A percentile compares a stretch with the other conserved stretches of the same genome.
Evolutionary conservation across 2,329 filamentous ascomycete species (phyloP).

Genomic region (Colletotrichum filicis): DNA sequence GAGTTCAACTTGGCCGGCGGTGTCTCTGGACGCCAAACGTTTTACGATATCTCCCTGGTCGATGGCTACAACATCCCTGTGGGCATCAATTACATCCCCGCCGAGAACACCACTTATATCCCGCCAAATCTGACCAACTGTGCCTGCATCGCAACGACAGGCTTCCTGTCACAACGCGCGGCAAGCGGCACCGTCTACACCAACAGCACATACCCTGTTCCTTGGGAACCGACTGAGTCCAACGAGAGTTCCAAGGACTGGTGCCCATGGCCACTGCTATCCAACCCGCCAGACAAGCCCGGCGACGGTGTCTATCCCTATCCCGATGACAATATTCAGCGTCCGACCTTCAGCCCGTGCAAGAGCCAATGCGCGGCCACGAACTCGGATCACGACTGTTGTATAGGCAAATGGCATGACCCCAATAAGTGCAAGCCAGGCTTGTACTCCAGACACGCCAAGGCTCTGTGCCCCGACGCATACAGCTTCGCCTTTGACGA

Average conservation of each 20-base stretch:
- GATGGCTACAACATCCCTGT: slow-evolving; percentile 86
- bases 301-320: slow-evolving; percentile 84
- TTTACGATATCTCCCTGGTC: slow-evolving; percentile 87
- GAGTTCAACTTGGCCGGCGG: slow-evolving; percentile 83
- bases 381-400: slow-evolving; percentile 76
- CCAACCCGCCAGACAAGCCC: slow-evolving; percentile 74
- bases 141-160: slow-evolving; percentile 78
- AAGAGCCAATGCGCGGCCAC: slow-evolving; percentile 80
- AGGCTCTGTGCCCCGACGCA: slow-evolving; percentile 83
- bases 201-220: slow-evolving; percentile 73
- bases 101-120: slow-evolving; percentile 72
- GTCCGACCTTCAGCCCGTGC: slow-evolving; percentile 81
- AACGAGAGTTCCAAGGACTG: slow-evolving; percentile 70
- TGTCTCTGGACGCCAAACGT: slow-evolving; percentile 69
- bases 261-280: slow-evolving; percentile 85
- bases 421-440: slow-evolving; percentile 73
- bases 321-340: slow-evolving; percentile 77
- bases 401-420: slow-evolving; percentile 74
- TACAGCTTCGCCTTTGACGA: slow-evolving; percentile 81
- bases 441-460: slow-evolving; percentile 75
- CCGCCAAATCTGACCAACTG: slow-evolving; percentile 82
- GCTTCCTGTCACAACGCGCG: slow-evolving; percentile 66
- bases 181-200: slow-evolving; percentile 68
- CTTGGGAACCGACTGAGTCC: slow-evolving; percentile 71
- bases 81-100: slow-evolving; percentile 69